Conservation (phyloP, 495 filamentous ascomycete genomes). For the Tuber aestivum region DNA sequence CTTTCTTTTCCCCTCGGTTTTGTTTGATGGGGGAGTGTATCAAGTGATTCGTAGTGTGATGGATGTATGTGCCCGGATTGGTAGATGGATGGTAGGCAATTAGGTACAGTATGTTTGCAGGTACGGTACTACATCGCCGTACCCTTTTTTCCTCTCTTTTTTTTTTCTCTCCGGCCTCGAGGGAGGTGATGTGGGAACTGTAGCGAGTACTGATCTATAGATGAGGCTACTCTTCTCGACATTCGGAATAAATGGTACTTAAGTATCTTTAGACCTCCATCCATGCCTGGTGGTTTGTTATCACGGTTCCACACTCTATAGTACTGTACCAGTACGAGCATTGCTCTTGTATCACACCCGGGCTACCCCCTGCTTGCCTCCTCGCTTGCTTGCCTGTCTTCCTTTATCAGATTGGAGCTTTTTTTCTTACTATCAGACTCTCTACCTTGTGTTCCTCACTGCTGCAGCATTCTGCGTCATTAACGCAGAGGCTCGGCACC, state of each 20-base stretch:
- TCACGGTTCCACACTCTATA: neutral
- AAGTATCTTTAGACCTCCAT: neutral
- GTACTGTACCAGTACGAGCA: too few relatives aligned
- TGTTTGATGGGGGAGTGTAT: neutral
- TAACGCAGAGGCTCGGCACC: neutral
- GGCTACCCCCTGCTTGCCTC: neutral
- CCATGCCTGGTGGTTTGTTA: neutral
- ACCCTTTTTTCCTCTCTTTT: neutral
- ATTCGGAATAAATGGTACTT: neutral
- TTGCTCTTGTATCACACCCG: neutral
- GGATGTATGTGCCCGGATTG: slow-evolving; percentile 1
- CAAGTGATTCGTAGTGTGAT: neutral
- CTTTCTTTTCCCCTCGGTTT: neutral
- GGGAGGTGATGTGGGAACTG: neutral
- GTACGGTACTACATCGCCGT: neutral
- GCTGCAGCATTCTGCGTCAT: neutral
- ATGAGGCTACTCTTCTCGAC: neutral
- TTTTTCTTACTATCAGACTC: neutral
- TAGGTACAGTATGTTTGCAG: neutral
- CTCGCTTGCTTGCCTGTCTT: neutral
- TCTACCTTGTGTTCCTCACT: neutral
- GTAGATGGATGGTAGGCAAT: neutral
- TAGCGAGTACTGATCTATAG: neutral
- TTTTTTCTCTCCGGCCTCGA: neutral
- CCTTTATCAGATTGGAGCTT: neutral